Conservation (phyloP, 257 asterid genomes). For the Perilla frutescens region DNA sequence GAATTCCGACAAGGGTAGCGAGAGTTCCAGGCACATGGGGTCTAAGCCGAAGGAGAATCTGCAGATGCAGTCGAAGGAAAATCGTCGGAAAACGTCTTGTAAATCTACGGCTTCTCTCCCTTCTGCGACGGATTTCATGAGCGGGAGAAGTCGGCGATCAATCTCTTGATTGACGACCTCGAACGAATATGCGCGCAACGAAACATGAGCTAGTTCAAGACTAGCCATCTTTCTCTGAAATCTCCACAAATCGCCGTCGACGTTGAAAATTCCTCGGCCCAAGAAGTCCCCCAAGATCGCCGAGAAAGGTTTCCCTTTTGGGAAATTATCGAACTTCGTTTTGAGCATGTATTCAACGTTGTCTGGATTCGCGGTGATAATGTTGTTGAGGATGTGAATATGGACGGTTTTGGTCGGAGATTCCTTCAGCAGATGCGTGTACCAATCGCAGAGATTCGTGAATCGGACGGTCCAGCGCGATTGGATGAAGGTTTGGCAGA, state of each 20-base stretch:
- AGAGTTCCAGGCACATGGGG: conserved; percentile 39
- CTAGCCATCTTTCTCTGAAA: conserved; percentile 53
- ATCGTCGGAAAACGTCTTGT: conserved; percentile 46
- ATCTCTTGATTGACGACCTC: conserved; percentile 44
- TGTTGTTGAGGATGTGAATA: conserved; percentile 71
- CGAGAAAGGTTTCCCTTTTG: conserved; percentile 68
- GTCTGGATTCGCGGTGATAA: conserved; percentile 61
- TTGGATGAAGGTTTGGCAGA: conserved; percentile 57
- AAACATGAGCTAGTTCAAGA: conserved; percentile 49
- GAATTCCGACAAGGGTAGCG: conserved; percentile 40
- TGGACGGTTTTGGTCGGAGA: conserved; percentile 68
- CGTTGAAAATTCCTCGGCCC: conserved; percentile 77
- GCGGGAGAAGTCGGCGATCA: conserved; percentile 35
- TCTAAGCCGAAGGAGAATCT: conserved; percentile 49
- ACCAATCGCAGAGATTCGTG: conserved; percentile 82
- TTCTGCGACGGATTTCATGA: conserved; percentile 25
- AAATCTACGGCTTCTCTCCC: conserved; percentile 32
- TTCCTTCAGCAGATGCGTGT: conserved; percentile 58
- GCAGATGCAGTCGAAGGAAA: conserved; percentile 47
- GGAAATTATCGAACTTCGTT: conserved; percentile 61
- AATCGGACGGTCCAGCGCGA: conserved; percentile 52
- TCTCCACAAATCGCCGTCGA: conserved; percentile 67
- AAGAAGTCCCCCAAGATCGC: conserved; percentile 70
- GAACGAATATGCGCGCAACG: conserved; percentile 43
- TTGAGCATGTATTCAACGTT: conserved; percentile 76